These are phyloP conservation scores for Prunus campanulata DNA, from an alignment of 306 rosid genomes.

Conservation along the genomic window DNA sequence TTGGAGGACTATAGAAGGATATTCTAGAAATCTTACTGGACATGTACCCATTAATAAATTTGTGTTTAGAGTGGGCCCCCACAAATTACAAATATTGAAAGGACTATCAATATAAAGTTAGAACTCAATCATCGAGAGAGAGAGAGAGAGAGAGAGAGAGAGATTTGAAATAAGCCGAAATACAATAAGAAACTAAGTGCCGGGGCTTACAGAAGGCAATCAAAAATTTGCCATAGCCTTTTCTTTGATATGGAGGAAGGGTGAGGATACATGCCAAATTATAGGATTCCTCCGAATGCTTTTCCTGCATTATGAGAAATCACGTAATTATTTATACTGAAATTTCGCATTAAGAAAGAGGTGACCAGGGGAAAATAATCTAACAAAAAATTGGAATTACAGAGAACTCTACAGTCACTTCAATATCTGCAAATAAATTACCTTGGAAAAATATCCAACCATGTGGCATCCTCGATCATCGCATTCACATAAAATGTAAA, in stretches of 20 bases:
- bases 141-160: background rate
- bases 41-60: background rate
- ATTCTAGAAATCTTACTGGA: background rate
- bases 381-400: background rate
- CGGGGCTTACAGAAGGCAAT: slow-evolving; percentile 87
- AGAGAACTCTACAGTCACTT: background rate
- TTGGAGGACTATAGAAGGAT: background rate
- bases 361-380: background rate
- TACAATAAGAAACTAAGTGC: background rate
- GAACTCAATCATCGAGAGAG: background rate
- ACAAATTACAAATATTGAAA: background rate
- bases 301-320: slow-evolving; percentile 61
- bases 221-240: slow-evolving; percentile 98
- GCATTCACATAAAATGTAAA: slow-evolving; percentile 91
- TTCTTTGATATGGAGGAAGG: slow-evolving; percentile 99
- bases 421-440: slow-evolving; percentile 19
- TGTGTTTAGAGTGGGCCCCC: background rate
- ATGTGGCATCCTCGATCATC: slow-evolving; percentile 99
- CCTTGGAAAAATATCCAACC: slow-evolving; percentile 99
- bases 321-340: background rate
- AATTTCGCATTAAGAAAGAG: background rate
- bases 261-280: slow-evolving; percentile 97
- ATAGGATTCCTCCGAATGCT: slow-evolving; percentile 98
- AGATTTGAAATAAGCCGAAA: background rate
- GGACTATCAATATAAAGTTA: background rate